Base-by-base conservation (phyloP, 2,329 filamentous ascomycete species). In the Akanthomyces dipterigenus region DNA sequence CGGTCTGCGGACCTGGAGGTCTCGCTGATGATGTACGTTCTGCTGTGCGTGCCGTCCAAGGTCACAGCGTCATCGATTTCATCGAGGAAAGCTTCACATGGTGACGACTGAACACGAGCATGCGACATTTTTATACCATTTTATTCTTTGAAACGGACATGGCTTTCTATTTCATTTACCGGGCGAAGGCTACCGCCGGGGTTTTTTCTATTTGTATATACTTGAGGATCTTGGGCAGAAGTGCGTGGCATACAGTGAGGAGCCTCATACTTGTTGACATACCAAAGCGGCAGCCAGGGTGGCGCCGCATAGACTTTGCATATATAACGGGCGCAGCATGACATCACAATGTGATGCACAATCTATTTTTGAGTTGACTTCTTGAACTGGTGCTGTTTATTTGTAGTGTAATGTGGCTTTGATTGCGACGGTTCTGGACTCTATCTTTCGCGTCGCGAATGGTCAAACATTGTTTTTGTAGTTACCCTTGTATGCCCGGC, bases 71-170 rank as follows among this genome's bases (percentile, higher is more conserved):
- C 46, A 79, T 93, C 18, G 88, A 92, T 70, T 91, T 91, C 69
- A 78, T 89, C 12, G 89, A 93, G 73, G 90, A 93, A 76, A 87
- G 84, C 64, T 93, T 93, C 68, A 87, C 85, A 1, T 86, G 83
- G 83, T 86, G 72, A 73, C 43, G 26, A 36, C 28, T 48, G 9
- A 8, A 42, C 46, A 36, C 28, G 16, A 54, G 20, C 22, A 40
- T 5, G 50, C 50, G 50, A 22, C 40, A 43, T 31, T 6, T 31
- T 45, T 54, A 53, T 45, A 55, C 48, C 49, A 53, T 31, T 56
- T 55, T 63, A 51, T 58, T 63, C n/a, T 60, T 59, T 34, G 28
- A 50, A 45, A 26, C 38, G 38, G 28, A 60, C 22, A 11, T 38
- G 28, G 12, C 31, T 46, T 46, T 40, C 24, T 51, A 64, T 54